phyloP scores from a whole-genome alignment of 257 asterid genomes.

The Solanum microdontum region DNA sequence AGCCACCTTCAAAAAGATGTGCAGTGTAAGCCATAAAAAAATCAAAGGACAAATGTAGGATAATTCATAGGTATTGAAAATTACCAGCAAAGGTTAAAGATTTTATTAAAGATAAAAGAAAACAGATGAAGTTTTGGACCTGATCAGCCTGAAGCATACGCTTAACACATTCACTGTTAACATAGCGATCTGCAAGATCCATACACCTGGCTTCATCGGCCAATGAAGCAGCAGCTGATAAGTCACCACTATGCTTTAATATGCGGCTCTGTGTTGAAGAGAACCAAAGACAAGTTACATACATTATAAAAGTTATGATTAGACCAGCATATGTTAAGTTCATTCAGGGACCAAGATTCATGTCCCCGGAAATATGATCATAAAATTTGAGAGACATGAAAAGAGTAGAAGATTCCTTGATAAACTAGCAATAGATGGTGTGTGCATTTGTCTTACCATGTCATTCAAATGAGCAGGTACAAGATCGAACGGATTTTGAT shows the following conservation, averaged over 20 bases:
- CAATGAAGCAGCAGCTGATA: conserved; percentile 80
- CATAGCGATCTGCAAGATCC: conserved; percentile 99
- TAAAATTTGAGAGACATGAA: background rate
- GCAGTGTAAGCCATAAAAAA: conserved; percentile 2
- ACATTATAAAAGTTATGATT: background rate
- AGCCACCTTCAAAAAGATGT: conserved; percentile 48
- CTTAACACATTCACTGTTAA: conserved; percentile 92
- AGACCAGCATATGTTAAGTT: background rate
- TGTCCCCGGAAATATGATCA: background rate
- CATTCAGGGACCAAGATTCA: background rate
- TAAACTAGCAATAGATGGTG: background rate
- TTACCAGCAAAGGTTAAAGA: background rate
- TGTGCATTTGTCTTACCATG: background rate
- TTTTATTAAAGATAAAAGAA: background rate
- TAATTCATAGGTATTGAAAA: background rate
- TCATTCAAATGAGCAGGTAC: background rate
- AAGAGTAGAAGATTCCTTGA: background rate
- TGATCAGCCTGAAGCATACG: conserved; percentile 99
- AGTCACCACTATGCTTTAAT: conserved; percentile 91
- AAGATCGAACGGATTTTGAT: background rate
- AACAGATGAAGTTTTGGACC: conserved; percentile 27
- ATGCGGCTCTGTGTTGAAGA: conserved; percentile 67
- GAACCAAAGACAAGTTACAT: conserved; percentile 3
- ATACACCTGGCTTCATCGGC: conserved; percentile 98
- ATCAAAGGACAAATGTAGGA: background rate